Evolutionary conservation across 192 early-diverging fungal genomes (phyloP).

Genomic region (Coemansia sp.): DNA sequence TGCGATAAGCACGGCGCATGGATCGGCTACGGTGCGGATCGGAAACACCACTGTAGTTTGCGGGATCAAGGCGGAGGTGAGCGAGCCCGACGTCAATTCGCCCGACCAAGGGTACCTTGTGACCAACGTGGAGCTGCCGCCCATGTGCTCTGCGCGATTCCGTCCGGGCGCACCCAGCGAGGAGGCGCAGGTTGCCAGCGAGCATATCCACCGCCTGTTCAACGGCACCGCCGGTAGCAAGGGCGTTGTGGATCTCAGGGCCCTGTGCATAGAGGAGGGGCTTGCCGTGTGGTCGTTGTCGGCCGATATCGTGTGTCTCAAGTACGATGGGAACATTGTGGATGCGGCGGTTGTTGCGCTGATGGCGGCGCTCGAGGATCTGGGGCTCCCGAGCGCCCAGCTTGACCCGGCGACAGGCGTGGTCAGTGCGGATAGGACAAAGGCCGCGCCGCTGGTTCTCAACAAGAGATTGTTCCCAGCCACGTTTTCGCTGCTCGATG

Average conservation of each 20-base stretch:
- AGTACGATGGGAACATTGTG: constrained; percentile 87
- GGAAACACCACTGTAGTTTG: constrained; percentile 91
- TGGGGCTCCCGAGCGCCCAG: constrained; percentile 71
- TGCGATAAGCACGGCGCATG: constrained; percentile 76
- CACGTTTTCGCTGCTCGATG: constrained; percentile 44
- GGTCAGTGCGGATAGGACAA: constrained; percentile 56
- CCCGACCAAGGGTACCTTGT: constrained; percentile 86
- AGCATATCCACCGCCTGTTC: constrained; percentile 73
- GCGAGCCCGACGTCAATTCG: constrained; percentile 68
- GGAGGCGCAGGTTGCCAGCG: constrained; percentile 78
- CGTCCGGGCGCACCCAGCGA: constrained; percentile 82
- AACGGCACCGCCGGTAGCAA: neutral
- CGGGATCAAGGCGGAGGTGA: constrained; percentile 93
- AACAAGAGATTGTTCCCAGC: constrained; percentile 30
- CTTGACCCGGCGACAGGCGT: constrained; percentile 68
- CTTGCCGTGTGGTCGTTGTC: constrained; percentile 86
- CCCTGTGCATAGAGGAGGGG: constrained; percentile 77
- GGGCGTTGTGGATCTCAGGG: constrained; percentile 27
- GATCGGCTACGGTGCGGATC: constrained; percentile 83
- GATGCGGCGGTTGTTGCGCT: constrained; percentile 85
- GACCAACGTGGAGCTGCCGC: constrained; percentile 88
- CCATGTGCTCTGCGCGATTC: constrained; percentile 87
- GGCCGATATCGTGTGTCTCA: constrained; percentile 87
- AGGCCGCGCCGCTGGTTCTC: constrained; percentile 12
- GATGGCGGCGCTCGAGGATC: constrained; percentile 71